Conservation (phyloP, 768 basidiomycete species). For the Russula ochroleuca region DNA sequence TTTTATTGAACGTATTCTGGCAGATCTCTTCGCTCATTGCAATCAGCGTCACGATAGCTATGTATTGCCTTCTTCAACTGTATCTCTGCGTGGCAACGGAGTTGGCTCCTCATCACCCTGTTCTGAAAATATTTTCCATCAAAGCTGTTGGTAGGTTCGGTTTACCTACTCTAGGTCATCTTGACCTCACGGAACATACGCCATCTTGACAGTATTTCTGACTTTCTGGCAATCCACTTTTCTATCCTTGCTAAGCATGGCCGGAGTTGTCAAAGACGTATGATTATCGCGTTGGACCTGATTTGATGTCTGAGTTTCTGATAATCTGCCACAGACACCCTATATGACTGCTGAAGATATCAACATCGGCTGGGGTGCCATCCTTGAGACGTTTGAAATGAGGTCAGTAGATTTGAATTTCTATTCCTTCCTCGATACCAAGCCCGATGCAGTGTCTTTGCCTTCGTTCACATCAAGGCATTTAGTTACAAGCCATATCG, state of each 20-base stretch:
- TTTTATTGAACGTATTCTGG: background rate
- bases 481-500: slow-evolving; percentile 67
- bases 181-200: background rate
- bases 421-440: background rate
- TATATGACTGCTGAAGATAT: slow-evolving; percentile 74
- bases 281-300: slow-evolving; percentile 27
- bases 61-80: slow-evolving; percentile 74
- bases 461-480: slow-evolving; percentile 64
- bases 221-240: slow-evolving; percentile 74
- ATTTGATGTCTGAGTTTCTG: slow-evolving; percentile 13
- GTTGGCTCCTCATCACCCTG: slow-evolving; percentile 54
- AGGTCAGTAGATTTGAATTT: slow-evolving; percentile 42
- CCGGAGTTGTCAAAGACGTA: slow-evolving; percentile 63
- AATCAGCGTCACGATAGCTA: slow-evolving; percentile 67
- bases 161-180: background rate
- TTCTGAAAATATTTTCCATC: slow-evolving; percentile 65
- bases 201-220: slow-evolving; percentile 48
- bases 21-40: slow-evolving; percentile 61
- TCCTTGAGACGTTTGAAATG: slow-evolving; percentile 74
- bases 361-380: slow-evolving; percentile 63
- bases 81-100: slow-evolving; percentile 53
- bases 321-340: slow-evolving; percentile 41
- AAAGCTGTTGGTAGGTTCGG: slow-evolving; percentile 60
- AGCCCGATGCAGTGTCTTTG: slow-evolving; percentile 50
- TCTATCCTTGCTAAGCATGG: slow-evolving; percentile 51